Evolutionary conservation across 306 rosid genomes (phyloP).

Genomic region (Cicer bijugum): DNA sequence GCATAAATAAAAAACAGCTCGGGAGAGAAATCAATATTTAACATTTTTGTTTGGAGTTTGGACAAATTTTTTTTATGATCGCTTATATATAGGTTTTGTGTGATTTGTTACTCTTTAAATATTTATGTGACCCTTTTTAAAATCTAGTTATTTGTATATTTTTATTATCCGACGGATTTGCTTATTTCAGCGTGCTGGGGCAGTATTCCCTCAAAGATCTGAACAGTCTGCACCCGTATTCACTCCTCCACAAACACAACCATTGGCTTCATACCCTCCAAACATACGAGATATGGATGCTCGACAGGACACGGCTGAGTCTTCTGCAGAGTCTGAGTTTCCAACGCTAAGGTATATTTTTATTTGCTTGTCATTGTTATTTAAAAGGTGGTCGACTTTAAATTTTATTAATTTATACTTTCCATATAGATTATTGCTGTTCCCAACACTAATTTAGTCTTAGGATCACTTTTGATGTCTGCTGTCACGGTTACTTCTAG

Average conservation of each 20-base stretch:
- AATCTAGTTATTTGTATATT: constrained; percentile 12
- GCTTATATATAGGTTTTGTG: constrained; percentile 8
- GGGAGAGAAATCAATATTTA: constrained; percentile 8
- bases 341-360: constrained; percentile 74
- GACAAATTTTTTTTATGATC: constrained; percentile 21
- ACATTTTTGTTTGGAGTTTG: constrained; percentile 11
- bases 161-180: constrained; percentile 30
- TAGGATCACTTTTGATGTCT: constrained; percentile 21
- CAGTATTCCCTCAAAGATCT: constrained; percentile 90
- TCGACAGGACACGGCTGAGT: constrained; percentile 63
- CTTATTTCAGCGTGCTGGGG: constrained; percentile 87
- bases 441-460: constrained; percentile 16
- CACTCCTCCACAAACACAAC: constrained; percentile 95
- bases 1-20: neutral
- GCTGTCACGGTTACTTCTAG: constrained; percentile 27
- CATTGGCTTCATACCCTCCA: constrained; percentile 76
- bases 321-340: constrained; percentile 84
- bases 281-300: constrained; percentile 62
- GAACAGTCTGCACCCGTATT: constrained; percentile 86
- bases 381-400: constrained; percentile 26
- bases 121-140: constrained; percentile 1
- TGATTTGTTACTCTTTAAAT: constrained; percentile 10
- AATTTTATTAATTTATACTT: constrained; percentile 19
- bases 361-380: constrained; percentile 33
- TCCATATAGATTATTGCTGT: neutral